Evolutionary conservation across 768 basidiomycete species (phyloP), one percentile per base, ranked within the genome.

Genomic region (Clathrus columnatus): DNA sequence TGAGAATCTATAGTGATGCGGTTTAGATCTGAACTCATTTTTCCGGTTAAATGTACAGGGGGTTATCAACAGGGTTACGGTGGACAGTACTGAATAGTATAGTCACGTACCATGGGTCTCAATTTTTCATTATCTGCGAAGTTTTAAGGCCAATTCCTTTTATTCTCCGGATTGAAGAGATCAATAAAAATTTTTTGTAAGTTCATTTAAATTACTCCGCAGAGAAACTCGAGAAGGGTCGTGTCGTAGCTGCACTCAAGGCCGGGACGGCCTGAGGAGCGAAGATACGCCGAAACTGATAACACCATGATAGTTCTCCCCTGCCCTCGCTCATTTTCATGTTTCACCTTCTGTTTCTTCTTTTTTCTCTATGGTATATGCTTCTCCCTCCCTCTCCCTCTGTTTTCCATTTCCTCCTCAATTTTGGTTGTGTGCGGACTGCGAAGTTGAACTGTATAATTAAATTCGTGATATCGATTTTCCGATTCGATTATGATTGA

Each of bases 61-160:
- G 44, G 30, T 44, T n/a, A 4, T 18, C 23, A 5, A 53, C 48
- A 62, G 7, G 70, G 70, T 32, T 64, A 65, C 21, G 58, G 64
- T 27, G 68, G 73, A 32, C 67, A 68, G 52, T 72, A 70, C 63
- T 67, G 62, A 66, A 48, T 61, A 48, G 42, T 23, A 43, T 6
- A 42, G 23, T 21, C 46, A 29, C 11, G 16, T 23, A 55, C 26
- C 26, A 44, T 11, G 30, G 27, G 20, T 20, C 18, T 32, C n/a
- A n/a, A n/a, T n/a, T n/a, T n/a, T n/a, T n/a, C n/a, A n/a, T n/a
- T n/a, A n/a, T n/a, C n/a, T n/a, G n/a, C n/a, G n/a, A n/a, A n/a
- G n/a, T n/a, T n/a, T n/a, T n/a, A n/a, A n/a, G n/a, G n/a, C n/a
- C n/a, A n/a, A n/a, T n/a, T n/a, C n/a, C n/a, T n/a, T n/a, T n/a